Conservation (phyloP, 805 yeast species). For the Myxozyma geophila region DNA sequence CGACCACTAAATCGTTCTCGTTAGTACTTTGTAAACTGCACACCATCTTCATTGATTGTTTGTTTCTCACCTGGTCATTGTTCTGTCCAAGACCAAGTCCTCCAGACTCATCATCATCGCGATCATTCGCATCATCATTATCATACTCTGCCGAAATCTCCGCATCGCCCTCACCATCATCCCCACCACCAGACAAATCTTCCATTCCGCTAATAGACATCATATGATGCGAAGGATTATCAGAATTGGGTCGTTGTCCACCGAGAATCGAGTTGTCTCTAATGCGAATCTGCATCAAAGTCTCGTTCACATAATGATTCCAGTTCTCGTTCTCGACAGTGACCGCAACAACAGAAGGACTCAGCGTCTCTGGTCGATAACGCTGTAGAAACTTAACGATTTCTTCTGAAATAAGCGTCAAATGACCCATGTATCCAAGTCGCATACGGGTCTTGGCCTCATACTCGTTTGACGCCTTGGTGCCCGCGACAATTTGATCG, state of each 20-base stretch:
- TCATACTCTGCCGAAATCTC: conserved; percentile 38
- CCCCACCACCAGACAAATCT: conserved; percentile 32
- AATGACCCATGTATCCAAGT: conserved; percentile 96
- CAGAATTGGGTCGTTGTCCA: conserved; percentile 57
- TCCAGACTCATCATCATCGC: conserved; percentile 43
- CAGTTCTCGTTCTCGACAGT: conserved; percentile 59
- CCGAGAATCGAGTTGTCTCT: conserved; percentile 94
- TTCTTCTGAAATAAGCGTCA: conserved; percentile 91
- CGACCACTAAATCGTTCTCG: conserved; percentile 28
- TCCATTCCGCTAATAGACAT: conserved; percentile 39
- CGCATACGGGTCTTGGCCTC: conserved; percentile 66
- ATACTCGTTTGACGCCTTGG: conserved; percentile 60
- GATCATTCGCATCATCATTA: conserved; percentile 35
- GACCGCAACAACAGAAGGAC: conserved; percentile 57
- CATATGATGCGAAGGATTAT: conserved; percentile 26
- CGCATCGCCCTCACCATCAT: conserved; percentile 39
- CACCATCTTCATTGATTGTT: background rate
- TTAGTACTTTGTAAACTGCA: background rate
- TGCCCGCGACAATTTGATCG: conserved; percentile 64
- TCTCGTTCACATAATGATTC: conserved; percentile 81
- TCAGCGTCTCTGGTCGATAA: conserved; percentile 62
- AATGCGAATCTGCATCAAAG: conserved; percentile 85
- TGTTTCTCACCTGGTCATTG: conserved; percentile 28
- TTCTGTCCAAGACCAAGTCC: conserved; percentile 42
- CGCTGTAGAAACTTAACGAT: conserved; percentile 81